A percentile compares a stretch with the other conserved stretches of the same genome.
Evolutionary conservation across 2,329 filamentous ascomycete genomes (phyloP).

Genomic region (Capronia americana): DNA sequence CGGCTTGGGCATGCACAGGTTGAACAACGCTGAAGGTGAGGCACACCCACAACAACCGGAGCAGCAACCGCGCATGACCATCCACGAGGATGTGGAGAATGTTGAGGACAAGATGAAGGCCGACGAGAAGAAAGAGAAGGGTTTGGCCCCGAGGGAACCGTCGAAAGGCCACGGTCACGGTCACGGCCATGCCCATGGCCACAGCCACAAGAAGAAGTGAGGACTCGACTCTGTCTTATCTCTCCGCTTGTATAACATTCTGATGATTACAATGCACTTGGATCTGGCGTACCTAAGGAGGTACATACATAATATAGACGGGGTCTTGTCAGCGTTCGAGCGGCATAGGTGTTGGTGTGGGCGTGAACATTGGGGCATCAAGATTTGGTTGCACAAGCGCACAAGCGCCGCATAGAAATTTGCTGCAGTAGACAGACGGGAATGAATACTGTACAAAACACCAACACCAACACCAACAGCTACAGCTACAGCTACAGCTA

Average conservation of each 20-base stretch:
- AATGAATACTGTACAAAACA: no score
- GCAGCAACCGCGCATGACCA: constrained; percentile 12
- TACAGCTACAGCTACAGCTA: no score
- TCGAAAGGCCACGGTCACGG: not conserved
- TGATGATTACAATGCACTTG: not conserved
- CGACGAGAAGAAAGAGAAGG: constrained; percentile 27
- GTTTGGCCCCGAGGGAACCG: constrained; percentile 21
- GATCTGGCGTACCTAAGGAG: not conserved
- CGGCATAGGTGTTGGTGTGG: not conserved
- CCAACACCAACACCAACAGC: no score
- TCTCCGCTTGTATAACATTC: not conserved
- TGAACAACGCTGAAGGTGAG: constrained; percentile 19
- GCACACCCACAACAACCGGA: constrained; percentile 2
- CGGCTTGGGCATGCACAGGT: constrained; percentile 39
- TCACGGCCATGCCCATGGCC: not conserved
- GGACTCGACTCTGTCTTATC: constrained; percentile 12
- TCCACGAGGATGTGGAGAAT: constrained; percentile 29
- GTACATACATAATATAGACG: no score
- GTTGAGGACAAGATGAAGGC: constrained; percentile 32
- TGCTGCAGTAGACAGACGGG: no score
- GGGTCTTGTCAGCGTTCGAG: constrained; percentile 3
- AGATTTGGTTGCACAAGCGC: no score
- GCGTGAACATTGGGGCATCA: no score
- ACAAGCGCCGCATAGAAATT: no score
- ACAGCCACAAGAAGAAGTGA: constrained; percentile 12